These are phyloP conservation scores for Kodamaea suecica DNA, from an alignment of 1,139 yeast species.

Conservation along the genomic window DNA sequence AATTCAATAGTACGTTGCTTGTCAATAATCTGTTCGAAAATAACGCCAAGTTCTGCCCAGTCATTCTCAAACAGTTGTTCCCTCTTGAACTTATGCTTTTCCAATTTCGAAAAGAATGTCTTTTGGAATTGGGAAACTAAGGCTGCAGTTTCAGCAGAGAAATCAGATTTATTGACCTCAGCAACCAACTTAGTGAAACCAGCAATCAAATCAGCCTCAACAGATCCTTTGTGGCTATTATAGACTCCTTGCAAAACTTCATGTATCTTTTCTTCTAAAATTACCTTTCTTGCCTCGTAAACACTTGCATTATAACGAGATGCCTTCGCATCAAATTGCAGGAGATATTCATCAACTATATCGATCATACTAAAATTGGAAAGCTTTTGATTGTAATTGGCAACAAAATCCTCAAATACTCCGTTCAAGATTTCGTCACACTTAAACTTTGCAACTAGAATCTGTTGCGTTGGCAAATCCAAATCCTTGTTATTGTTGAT, in stretches of 20 bases:
- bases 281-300: conserved; percentile 57
- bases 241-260: conserved; percentile 43
- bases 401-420: conserved; percentile 48
- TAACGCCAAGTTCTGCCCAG: conserved; percentile 6
- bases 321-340: conserved; percentile 63
- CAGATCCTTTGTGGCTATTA: conserved; percentile 21
- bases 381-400: conserved; percentile 26
- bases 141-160: conserved; percentile 3
- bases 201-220: conserved; percentile 19
- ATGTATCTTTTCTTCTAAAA: conserved; percentile 47
- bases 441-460: conserved; percentile 87
- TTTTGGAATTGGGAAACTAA: conserved; percentile 4
- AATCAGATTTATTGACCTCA: conserved; percentile 4
- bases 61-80: conserved; percentile 7
- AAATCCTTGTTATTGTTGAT: conserved; percentile 89
- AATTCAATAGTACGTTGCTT: conserved; percentile 49
- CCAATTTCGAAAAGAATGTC: conserved; percentile 4
- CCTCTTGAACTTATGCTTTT: conserved; percentile 7
- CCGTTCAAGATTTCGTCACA: conserved; percentile 79
- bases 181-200: conserved; percentile 12
- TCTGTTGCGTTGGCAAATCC: conserved; percentile 95
- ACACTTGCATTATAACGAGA: conserved; percentile 67
- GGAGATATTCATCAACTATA: conserved; percentile 45
- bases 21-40: conserved; percentile 24
- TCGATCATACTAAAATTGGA: conserved; percentile 28